Evolutionary conservation across 2,329 filamentous ascomycete species (phyloP), one percentile per base, ranked within the genome.

Genomic region (Cytospora leucostoma): DNA sequence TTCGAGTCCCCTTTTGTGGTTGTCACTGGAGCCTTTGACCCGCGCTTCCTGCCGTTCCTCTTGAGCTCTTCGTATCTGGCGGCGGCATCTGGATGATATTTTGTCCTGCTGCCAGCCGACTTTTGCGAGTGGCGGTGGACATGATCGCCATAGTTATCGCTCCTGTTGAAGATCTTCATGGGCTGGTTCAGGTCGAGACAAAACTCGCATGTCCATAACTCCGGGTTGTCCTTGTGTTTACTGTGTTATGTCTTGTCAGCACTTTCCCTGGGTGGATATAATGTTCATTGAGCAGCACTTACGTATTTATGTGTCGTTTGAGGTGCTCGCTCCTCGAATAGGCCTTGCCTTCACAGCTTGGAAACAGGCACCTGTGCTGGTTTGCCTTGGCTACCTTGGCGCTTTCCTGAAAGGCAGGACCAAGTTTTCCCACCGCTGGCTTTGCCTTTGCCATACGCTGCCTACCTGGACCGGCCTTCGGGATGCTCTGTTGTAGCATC

Each of bases 221-320:
- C 61, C 27, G 56, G 64, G 40, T 63, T 60, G 32, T 65, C 56
- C 44, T 47, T 35, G 56, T 54, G 15, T 63, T 61, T 44, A 40
- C 61, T 54, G 60, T 65, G 37, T 8, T 2, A 12, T 17, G 2
- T 37, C 13, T 17, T 10, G 47, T 65, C 40, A 63, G 52, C 27
- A 12, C 17, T 5, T 63, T 52, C 13, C 6, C 21, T 12, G 44
- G 15, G 13, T 7, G 21, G n/a, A 27, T 12, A 4, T n/a, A 5
- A 13, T 10, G 15, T 13, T 10, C 11, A 7, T 5, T 7, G 6
- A 19, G 5, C 4, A 19, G 15, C 15, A 63, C 64, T 59, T 27
- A 65, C 64, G 59, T 61, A 33, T 57, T 60, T 12, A 63, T 59
- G 56, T 65, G 64, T 21, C 64, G 59, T 38, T 65, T 65, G 44